Percentiles rank a stretch among this genome's conserved stretches.
Evolutionary conservation across 768 basidiomycete genomes (phyloP).

Genomic region (Amanita inopinata): DNA sequence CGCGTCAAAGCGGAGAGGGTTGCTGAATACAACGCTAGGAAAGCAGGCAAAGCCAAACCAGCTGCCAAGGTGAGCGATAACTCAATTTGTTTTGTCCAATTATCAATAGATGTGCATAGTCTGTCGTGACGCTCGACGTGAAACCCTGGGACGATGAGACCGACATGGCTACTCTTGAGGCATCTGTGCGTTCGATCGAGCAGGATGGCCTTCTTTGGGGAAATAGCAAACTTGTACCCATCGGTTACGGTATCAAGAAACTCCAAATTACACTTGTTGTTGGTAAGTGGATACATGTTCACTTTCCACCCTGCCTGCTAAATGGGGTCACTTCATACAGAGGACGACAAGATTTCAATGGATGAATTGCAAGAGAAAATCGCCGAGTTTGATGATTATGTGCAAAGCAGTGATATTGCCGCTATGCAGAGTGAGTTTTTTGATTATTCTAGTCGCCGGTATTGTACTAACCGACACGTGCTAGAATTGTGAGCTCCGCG

Average conservation of each 20-base stretch:
- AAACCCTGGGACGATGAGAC: constrained; percentile 99
- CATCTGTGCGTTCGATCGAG: constrained; percentile 75
- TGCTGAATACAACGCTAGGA: constrained; percentile 88
- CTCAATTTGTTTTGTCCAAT: constrained; percentile 2
- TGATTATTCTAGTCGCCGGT: constrained; percentile 2
- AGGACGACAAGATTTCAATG: constrained; percentile 91
- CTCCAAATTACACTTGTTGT: constrained; percentile 64
- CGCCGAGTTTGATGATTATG: constrained; percentile 73
- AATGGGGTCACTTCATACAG: constrained; percentile 27
- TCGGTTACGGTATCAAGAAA: constrained; percentile 91
- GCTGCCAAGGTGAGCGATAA: constrained; percentile 62
- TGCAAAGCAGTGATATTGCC: constrained; percentile 86
- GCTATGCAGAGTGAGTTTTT: constrained; percentile 80
- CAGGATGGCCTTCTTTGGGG: constrained; percentile 95
- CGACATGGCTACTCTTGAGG: constrained; percentile 85
- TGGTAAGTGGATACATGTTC: constrained; percentile 26
- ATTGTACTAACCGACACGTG: constrained; percentile 8
- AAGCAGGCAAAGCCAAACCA: constrained; percentile 83
- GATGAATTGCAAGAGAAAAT: constrained; percentile 93
- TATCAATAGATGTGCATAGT: constrained; percentile 36
- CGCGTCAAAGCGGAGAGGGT: constrained; percentile 86
- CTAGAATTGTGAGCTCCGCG: constrained; percentile 5
- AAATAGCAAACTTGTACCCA: constrained; percentile 81
- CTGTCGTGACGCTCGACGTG: constrained; percentile 94
- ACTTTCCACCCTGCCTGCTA: background rate